phyloP scores from a whole-genome alignment of 257 asterid species.

The Fraxinus anomala region DNA sequence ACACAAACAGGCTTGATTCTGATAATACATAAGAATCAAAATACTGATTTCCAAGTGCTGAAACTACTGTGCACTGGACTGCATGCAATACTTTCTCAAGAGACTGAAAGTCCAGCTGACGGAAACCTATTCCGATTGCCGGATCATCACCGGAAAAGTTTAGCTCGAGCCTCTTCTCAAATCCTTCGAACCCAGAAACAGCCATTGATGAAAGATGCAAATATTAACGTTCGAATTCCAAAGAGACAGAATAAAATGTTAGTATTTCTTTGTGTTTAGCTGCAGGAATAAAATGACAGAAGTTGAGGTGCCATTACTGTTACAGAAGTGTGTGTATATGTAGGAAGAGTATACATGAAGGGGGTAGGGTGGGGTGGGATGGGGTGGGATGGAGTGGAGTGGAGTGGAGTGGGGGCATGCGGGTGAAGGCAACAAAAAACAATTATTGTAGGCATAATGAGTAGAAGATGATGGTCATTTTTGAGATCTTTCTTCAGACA shows the following conservation, averaged over 20 bases:
- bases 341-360: slow-evolving; percentile 16
- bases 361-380: not conserved
- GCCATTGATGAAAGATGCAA: slow-evolving; percentile 37
- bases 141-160: slow-evolving; percentile 51
- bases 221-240: not conserved
- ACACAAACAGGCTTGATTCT: slow-evolving; percentile 82
- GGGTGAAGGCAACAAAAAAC: slow-evolving; percentile 52
- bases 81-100: slow-evolving; percentile 70
- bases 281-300: not conserved
- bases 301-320: slow-evolving; percentile 35
- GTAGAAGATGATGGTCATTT: slow-evolving; percentile 44
- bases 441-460: slow-evolving; percentile 55
- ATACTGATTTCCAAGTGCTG: slow-evolving; percentile 72
- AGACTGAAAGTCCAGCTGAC: slow-evolving; percentile 54
- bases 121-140: slow-evolving; percentile 51
- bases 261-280: not conserved
- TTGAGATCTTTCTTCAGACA: slow-evolving; percentile 37
- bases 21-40: slow-evolving; percentile 88
- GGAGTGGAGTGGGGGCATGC: slow-evolving; percentile 32
- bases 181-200: slow-evolving; percentile 55
- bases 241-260: not conserved
- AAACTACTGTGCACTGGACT: slow-evolving; percentile 93
- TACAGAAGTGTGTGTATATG: slow-evolving; percentile 41
- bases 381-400: no score
- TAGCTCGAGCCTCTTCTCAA: slow-evolving; percentile 52